Conservation (phyloP, 2,329 filamentous ascomycete species). For the Stemphylium lycopersici region DNA sequence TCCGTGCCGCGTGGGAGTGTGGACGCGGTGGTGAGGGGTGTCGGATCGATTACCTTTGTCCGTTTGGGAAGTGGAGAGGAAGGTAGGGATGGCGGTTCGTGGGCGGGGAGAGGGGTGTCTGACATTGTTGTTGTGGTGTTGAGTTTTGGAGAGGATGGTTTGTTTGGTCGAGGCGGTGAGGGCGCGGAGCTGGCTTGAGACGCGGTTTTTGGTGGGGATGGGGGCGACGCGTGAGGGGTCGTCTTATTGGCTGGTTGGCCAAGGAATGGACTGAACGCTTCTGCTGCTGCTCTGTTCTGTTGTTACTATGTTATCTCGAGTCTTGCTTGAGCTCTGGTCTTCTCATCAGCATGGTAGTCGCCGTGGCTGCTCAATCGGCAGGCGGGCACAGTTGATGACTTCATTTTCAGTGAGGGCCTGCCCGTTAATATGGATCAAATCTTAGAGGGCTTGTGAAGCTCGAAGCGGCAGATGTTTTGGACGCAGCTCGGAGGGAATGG, state of each 20-base stretch:
- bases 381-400: no score
- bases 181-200: neutral
- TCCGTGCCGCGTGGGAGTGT: slow-evolving; percentile 37
- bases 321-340: no score
- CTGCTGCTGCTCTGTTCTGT: neutral
- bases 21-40: slow-evolving; percentile 37
- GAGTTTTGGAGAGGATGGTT: slow-evolving; percentile 4
- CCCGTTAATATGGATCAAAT: no score
- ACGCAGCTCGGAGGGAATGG: no score
- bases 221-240: slow-evolving; percentile 9
- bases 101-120: slow-evolving; percentile 36
- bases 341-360: neutral
- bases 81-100: slow-evolving; percentile 63
- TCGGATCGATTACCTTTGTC: slow-evolving; percentile 67
- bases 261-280: neutral
- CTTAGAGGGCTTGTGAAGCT: no score
- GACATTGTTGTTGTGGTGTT: slow-evolving; percentile 22
- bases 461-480: no score
- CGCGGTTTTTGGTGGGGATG: slow-evolving; percentile 11
- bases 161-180: slow-evolving; percentile 23
- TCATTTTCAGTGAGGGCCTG: no score
- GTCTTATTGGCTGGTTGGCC: slow-evolving; percentile 8
- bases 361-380: no score
- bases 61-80: slow-evolving; percentile 81
- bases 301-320: no score